Evolutionary conservation across 768 basidiomycete genomes (phyloP), one percentile per base, ranked within the genome.

Genomic region (Tricholoma matsutake): DNA sequence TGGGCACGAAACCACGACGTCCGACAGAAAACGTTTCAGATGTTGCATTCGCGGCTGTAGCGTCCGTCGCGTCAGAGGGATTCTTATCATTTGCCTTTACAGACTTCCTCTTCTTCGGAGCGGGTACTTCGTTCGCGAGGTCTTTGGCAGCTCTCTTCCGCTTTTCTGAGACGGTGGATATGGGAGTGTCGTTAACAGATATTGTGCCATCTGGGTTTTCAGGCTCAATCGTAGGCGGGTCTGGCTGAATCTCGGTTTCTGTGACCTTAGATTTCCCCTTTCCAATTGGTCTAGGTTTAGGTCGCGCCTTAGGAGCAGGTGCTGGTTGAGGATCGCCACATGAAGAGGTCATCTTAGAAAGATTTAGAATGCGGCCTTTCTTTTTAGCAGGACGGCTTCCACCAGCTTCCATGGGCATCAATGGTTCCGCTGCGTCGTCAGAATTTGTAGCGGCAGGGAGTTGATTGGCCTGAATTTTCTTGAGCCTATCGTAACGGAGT

Each of bases 401-500:
- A 16, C 7, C 51, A 6, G 7, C 29, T 31, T 31, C 51, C n/a
- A n/a, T 62, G 18, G 60, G 54, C 49, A 37, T 55, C 2, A 43
- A 54, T 10, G 52, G 20, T 18, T 31, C 47, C n/a, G 51, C 4
- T 2, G 45, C n/a, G 31, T 18, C 51, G 9, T 18, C 51, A 29
- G 64, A 32, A 7, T 56, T 61, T 31, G 61, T 55, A 4, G 57
- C 58, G 2, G 61, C 60, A 14, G 58, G 43, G 31, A 49, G 20
- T 56, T 59, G 59, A 1, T 57, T 63, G 4, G 57, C 64, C 57
- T 67, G 56, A 39, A 64, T 51, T 61, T 69, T 72, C 58, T 72
- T 71, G 49, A 80, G 61, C 54, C 73, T 76, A 20, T 78, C 76
- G 61, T 81, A 82, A 6, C 83, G 80, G 22, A 72, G 52, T 20